Percentiles rank a stretch among this genome's conserved stretches.
Evolutionary conservation across 2,329 filamentous ascomycete species (phyloP).

Genomic region (Endothia cerciana): DNA sequence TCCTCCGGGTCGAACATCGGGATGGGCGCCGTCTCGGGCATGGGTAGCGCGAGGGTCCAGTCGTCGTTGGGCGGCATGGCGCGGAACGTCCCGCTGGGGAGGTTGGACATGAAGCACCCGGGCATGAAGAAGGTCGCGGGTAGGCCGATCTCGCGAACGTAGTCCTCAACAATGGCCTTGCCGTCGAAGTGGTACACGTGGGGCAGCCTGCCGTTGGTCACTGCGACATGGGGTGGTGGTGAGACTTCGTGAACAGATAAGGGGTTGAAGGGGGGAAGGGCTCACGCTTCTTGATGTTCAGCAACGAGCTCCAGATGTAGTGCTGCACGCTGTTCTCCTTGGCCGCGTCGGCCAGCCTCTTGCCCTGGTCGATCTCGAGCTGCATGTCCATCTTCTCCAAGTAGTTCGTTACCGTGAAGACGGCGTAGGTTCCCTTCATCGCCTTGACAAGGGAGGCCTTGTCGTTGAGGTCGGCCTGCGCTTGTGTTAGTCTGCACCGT

Average conservation of each 20-base stretch:
- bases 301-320: conserved; percentile 49
- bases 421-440: conserved; percentile 50
- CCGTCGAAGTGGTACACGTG: conserved; percentile 58
- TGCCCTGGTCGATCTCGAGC: conserved; percentile 51
- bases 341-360: conserved; percentile 50
- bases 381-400: conserved; percentile 49
- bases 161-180: conserved; percentile 60
- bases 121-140: conserved; percentile 56
- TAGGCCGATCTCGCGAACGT: conserved; percentile 52
- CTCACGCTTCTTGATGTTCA: conserved; percentile 45
- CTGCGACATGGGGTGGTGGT: conserved; percentile 32
- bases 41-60: conserved; percentile 40
- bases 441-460: conserved; percentile 48
- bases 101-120: conserved; percentile 58
- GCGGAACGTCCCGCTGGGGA: conserved; percentile 38
- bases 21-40: conserved; percentile 38
- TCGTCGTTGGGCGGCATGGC: conserved; percentile 37
- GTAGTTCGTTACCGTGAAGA: conserved; percentile 58
- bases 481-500: not conserved
- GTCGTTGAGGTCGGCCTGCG: conserved; percentile 54
- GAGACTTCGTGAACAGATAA: not conserved
- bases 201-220: conserved; percentile 44
- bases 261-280: not conserved
- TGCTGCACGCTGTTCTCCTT: conserved; percentile 48
- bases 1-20: conserved; percentile 43